Base-by-base conservation (phyloP, 805 yeast species). In the Brettanomyces naardenensis region DNA sequence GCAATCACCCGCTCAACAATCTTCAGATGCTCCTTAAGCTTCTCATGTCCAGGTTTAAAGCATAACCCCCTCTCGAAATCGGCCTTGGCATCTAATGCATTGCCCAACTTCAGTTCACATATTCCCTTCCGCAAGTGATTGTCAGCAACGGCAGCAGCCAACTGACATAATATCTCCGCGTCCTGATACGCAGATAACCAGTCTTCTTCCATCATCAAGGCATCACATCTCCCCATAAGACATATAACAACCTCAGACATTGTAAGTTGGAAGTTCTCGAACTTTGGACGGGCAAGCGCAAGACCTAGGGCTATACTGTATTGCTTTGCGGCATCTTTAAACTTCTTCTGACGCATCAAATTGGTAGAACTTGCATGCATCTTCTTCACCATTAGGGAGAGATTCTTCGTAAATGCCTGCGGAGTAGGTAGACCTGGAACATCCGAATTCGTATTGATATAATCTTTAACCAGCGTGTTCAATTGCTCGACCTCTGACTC, bases 61-160 rank as follows among this genome's bases (percentile, higher is more conserved):
- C 80, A 65, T 41, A 83, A 64, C 0, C 89, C 94, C 54, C 89
- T 70, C 58, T 81, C 89, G 49, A 80, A 71, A 48, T 75, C 82
- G 2, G 73, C 72, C 43, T 76, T 73, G 2, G 88, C 81, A 6
- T 68, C 75, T 32, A 70, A 71, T 41, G 73, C 69, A 54, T 76
- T 75, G 2, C 81, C 84, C 53, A 83, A 61, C 48, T 80, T 76
- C 47, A 62, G 60, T 46, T 69, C 65, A 32, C 83, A 75, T 35
- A 81, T 77, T 1, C 87, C 82, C 49, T 80, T 71, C 61, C 92
- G 71, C 38, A 81, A 65, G 51, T 79, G 80, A 53, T 82, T 80
- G 37, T 83, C 92, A 1, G 89, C 77, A 4, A 75, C 62, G 37
- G 65, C 60, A 54, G 75, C 61, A 59, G 75, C 78, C 51, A 80